Evolutionary conservation across 2,329 filamentous ascomycete species (phyloP).

Genomic region (Leptographium lundbergii): DNA sequence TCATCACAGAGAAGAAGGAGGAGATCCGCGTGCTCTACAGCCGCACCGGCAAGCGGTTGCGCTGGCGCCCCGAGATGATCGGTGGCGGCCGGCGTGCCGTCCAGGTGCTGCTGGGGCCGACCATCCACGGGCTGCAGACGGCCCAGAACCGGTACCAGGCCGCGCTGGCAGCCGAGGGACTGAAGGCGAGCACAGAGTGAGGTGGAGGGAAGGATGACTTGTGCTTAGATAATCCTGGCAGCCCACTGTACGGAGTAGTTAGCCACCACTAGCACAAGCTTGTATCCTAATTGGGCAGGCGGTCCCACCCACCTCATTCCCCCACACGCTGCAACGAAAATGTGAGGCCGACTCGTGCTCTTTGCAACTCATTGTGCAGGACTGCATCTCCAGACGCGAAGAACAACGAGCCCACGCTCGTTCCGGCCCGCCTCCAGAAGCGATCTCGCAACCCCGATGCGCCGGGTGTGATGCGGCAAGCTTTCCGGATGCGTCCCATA

Average conservation of each 20-base stretch:
- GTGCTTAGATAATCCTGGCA: neutral
- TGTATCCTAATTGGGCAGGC: neutral
- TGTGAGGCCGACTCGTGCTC: neutral
- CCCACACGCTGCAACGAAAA: neutral
- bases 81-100: conserved; percentile 68
- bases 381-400: neutral
- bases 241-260: neutral
- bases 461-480: neutral
- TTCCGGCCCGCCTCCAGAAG: neutral
- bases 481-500: conserved; percentile 16
- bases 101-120: conserved; percentile 61
- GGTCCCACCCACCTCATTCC: neutral
- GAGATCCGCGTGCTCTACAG: conserved; percentile 60
- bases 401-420: neutral
- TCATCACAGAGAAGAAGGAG: conserved; percentile 53
- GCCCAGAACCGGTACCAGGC: conserved; percentile 33
- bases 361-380: neutral
- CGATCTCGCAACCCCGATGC: neutral
- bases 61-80: conserved; percentile 54
- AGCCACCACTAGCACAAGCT: neutral
- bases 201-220: neutral
- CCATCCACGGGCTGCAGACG: conserved; percentile 54
- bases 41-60: conserved; percentile 60
- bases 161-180: conserved; percentile 13
- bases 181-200: conserved; percentile 11